Conservation (phyloP, 805 yeast genomes). For the Zygosaccharomyces gambellarensis region DNA sequence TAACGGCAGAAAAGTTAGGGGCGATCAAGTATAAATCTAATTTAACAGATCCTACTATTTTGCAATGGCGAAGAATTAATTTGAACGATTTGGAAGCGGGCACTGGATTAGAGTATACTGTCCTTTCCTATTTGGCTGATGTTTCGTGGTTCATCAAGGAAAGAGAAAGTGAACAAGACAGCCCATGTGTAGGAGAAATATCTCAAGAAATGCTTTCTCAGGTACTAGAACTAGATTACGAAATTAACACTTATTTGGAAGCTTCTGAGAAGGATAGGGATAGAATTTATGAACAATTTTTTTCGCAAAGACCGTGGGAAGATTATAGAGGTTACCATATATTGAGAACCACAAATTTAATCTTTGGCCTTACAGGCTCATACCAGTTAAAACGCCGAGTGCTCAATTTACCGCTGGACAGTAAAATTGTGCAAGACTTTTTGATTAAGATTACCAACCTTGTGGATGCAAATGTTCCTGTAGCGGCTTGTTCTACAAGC, state of each 20-base stretch:
- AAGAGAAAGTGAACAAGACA: slow-evolving; percentile 18
- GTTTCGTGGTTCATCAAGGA: slow-evolving; percentile 41
- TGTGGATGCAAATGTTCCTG: slow-evolving; percentile 25
- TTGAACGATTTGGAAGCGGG: slow-evolving; percentile 52
- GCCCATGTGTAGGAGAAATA: slow-evolving; percentile 13
- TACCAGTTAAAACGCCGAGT: slow-evolving; percentile 56
- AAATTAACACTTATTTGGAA: slow-evolving; percentile 24
- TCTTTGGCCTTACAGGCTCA: slow-evolving; percentile 50
- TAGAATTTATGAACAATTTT: slow-evolving; percentile 18
- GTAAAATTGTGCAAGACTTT: slow-evolving; percentile 41
- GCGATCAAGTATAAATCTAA: slow-evolving; percentile 21
- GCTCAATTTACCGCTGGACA: slow-evolving; percentile 43
- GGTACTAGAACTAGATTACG: slow-evolving; percentile 41
- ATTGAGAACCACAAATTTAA: slow-evolving; percentile 47
- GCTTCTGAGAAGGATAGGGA: slow-evolving; percentile 27
- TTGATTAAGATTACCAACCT: slow-evolving; percentile 12
- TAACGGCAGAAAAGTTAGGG: slow-evolving; percentile 11
- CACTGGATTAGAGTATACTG: slow-evolving; percentile 60
- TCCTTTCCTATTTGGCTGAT: slow-evolving; percentile 54
- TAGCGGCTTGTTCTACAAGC: slow-evolving; percentile 14
- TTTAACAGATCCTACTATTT: slow-evolving; percentile 2
- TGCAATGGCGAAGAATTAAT: slow-evolving; percentile 19
- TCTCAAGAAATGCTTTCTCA: slow-evolving; percentile 12
- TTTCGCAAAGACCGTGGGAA: slow-evolving; percentile 8
- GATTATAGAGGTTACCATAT: slow-evolving; percentile 21